phyloP scores from a whole-genome alignment of 1,284 basidiomycete species.

The Marasmius oreades region DNA sequence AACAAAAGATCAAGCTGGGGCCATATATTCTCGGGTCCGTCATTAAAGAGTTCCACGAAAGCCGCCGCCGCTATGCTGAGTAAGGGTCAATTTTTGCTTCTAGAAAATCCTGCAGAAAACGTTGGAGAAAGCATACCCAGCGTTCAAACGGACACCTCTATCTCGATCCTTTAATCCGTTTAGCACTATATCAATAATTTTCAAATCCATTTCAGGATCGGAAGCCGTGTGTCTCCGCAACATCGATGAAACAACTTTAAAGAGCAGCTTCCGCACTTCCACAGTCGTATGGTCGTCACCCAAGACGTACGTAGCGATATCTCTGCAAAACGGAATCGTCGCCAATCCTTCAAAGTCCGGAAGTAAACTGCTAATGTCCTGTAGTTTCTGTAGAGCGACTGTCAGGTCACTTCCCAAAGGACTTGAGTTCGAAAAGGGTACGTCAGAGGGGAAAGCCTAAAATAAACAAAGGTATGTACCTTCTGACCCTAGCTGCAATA shows the following conservation, averaged over 20 bases:
- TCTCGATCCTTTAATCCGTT: conserved; percentile 50
- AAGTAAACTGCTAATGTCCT: neutral
- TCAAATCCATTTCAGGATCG: conserved; percentile 32
- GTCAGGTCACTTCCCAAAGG: neutral
- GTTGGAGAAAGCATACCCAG: conserved; percentile 49
- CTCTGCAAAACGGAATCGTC: conserved; percentile 35
- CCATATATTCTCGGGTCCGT: conserved; percentile 7
- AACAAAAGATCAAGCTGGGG: conserved; percentile 37
- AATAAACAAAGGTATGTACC: conserved; percentile 27
- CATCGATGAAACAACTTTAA: conserved; percentile 38
- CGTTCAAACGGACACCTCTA: conserved; percentile 57
- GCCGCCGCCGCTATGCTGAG: conserved; percentile 47
- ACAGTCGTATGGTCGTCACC: conserved; percentile 44
- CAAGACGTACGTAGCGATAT: conserved; percentile 40
- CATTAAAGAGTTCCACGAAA: conserved; percentile 40
- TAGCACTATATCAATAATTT: conserved; percentile 36
- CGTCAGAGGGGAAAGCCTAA: conserved; percentile 7
- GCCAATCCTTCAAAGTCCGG: conserved; percentile 18
- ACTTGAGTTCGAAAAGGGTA: neutral
- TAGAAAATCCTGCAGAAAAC: conserved; percentile 3
- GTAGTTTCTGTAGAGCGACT: neutral
- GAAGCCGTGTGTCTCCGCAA: conserved; percentile 45
- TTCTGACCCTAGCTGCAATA: conserved; percentile 36
- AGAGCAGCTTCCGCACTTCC: conserved; percentile 43
- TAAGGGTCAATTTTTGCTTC: neutral